Base-by-base conservation (phyloP, 2,329 filamentous ascomycete species). In the Magnaporthiopsis incrustans region DNA sequence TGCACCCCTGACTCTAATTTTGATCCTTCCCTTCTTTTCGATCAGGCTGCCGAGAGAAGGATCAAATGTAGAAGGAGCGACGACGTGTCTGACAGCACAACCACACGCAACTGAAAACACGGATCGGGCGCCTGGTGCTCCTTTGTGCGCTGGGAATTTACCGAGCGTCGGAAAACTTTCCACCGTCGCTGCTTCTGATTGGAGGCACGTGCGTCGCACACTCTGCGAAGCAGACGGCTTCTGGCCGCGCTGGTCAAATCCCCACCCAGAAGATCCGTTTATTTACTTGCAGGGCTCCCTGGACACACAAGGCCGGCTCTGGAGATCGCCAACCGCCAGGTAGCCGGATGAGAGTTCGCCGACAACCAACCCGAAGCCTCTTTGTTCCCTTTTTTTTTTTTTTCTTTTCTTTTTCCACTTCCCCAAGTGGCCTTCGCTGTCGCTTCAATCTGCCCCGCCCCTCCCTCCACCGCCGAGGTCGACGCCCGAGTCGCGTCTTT, bases 151-250 rank as follows among this genome's bases (percentile, higher is more conserved):
- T n/a, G 44, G 44, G 44, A 53, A n/a, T 53, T 53, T 53, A 22
- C 44, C 44, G 44, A n/a, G 18, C 44, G 12, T 53, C 44, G 44
- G 44, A n/a, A 44, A 53, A 53, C 44, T 22, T 53, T 53, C 44
- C 18, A 14, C 44, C 44, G 44, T 10, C 22, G 44, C 44, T 53
- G 44, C 44, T 53, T 53, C 44, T 53, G 44, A 53, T 38, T 26
- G 26, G 32, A 35, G 50, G 61, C 61, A 62, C 61, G 61, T 62
- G 61, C 61, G 61, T 57, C 30, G 44, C 61, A 56, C 61, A 30
- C n/a, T 57, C 50, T 62, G 50, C 61, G 32, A 57, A 27, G 61
- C 53, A 53, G 61, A 62, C 50, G 27, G 60, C 44, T 53, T 53
- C 44, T 53, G 44, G 44, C 44, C 44, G 44, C 44, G 44, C 44